Conservation (phyloP, 2,329 filamentous ascomycete genomes). For the Apiospora marii region DNA sequence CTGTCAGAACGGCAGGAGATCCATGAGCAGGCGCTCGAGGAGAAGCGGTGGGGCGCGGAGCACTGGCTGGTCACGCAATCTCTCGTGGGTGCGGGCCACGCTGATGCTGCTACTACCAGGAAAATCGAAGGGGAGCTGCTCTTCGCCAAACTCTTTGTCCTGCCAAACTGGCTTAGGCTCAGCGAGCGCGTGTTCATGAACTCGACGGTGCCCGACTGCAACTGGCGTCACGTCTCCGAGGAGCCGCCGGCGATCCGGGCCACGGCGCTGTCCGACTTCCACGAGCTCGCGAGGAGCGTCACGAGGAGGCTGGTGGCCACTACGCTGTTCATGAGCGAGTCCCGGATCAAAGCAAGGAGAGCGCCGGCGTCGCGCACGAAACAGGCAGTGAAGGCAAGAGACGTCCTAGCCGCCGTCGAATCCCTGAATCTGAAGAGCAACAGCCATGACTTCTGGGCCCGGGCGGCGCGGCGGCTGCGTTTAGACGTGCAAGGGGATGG, state of each 20-base stretch:
- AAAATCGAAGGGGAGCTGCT: conserved; percentile 43
- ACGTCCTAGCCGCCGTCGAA: conserved; percentile 58
- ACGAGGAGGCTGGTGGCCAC: conserved; percentile 76
- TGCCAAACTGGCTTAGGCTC: conserved; percentile 68
- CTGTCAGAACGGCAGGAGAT: conserved; percentile 70
- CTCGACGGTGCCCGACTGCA: conserved; percentile 63
- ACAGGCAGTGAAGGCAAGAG: conserved; percentile 49
- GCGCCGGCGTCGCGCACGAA: conserved; percentile 37
- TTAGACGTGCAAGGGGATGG: conserved; percentile 56
- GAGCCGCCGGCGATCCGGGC: conserved; percentile 74
- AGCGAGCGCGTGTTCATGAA: conserved; percentile 81
- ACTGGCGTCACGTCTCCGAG: conserved; percentile 71
- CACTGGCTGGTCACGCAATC: conserved; percentile 69
- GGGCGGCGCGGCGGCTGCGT: conserved; percentile 56
- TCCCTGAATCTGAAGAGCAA: conserved; percentile 54
- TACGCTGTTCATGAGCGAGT: conserved; percentile 73
- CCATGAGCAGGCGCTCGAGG: conserved; percentile 67
- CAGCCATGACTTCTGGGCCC: conserved; percentile 54
- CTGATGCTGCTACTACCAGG: conserved; percentile 31
- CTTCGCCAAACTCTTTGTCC: conserved; percentile 64
- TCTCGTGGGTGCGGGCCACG: background rate
- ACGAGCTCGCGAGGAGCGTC: conserved; percentile 71
- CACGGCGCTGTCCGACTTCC: conserved; percentile 79
- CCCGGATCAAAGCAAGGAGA: conserved; percentile 65
- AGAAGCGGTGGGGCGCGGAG: conserved; percentile 62